Evolutionary conservation across 768 basidiomycete genomes (phyloP).

Genomic region (Termitomyces heimii): DNA sequence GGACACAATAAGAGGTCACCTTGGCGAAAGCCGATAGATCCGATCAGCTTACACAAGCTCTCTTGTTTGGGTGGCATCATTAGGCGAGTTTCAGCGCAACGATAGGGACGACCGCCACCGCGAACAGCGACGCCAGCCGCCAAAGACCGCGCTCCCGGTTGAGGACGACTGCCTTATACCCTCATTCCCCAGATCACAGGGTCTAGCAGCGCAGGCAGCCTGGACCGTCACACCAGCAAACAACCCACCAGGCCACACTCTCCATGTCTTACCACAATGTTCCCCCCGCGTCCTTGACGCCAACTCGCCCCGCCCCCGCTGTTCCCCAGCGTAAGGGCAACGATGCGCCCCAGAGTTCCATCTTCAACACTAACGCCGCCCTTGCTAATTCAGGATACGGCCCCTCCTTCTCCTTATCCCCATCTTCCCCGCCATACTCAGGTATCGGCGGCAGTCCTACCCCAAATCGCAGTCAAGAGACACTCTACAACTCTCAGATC

Average conservation of each 20-base stretch:
- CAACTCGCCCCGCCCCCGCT: slow-evolving; percentile 72
- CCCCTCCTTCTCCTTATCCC: slow-evolving; percentile 49
- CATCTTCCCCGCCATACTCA: slow-evolving; percentile 55
- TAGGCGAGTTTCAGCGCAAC: slow-evolving; percentile 9
- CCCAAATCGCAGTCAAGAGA: slow-evolving; percentile 46
- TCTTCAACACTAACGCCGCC: slow-evolving; percentile 32
- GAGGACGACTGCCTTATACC: slow-evolving; percentile 5
- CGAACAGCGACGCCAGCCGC: slow-evolving; percentile 8
- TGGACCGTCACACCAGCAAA: neutral
- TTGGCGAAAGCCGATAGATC: slow-evolving; percentile 19
- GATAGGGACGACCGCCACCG: slow-evolving; percentile 5
- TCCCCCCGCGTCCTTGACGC: slow-evolving; percentile 56
- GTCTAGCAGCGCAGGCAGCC: slow-evolving; percentile 4
- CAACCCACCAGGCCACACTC: neutral
- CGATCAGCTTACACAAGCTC: slow-evolving; percentile 11
- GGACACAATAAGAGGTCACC: slow-evolving; percentile 2
- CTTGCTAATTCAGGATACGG: slow-evolving; percentile 55
- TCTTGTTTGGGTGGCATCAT: slow-evolving; percentile 11
- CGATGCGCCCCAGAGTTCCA: slow-evolving; percentile 25
- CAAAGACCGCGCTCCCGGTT: neutral
- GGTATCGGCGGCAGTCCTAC: slow-evolving; percentile 83
- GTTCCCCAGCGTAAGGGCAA: slow-evolving; percentile 49
- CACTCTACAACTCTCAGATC: slow-evolving; percentile 35
- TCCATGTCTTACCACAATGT: slow-evolving; percentile 34
- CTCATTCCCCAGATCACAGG: neutral